A percentile compares a stretch with the other conserved stretches of the same genome.
Evolutionary conservation across 2,329 filamentous ascomycete genomes (phyloP).

Genomic region (Botryotinia globosa): DNA sequence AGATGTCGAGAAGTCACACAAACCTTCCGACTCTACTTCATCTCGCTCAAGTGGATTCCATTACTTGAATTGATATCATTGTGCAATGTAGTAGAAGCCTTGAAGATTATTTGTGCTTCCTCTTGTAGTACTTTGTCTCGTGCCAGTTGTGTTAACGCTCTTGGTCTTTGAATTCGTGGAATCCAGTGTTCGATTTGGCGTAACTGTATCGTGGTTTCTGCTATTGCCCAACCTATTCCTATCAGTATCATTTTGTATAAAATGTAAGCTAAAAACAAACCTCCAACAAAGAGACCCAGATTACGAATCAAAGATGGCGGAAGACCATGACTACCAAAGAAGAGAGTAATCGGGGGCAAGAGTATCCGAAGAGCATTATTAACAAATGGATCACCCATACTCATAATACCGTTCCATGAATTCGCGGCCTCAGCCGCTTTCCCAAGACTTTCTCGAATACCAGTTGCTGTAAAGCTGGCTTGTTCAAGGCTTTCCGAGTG

Average conservation of each 20-base stretch:
- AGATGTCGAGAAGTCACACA: neutral
- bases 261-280: constrained; percentile 18
- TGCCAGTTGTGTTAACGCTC: constrained; percentile 12
- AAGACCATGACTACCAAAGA: constrained; percentile 32
- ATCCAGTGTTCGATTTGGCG: constrained; percentile 11
- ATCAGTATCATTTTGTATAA: neutral
- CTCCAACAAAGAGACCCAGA: constrained; percentile 25
- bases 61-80: neutral
- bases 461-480: constrained; percentile 27
- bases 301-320: constrained; percentile 31
- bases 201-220: constrained; percentile 18
- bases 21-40: neutral
- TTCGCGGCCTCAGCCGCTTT: constrained; percentile 28
- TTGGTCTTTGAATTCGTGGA: constrained; percentile 16
- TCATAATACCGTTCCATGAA: constrained; percentile 25
- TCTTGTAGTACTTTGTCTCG: constrained; percentile 10
- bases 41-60: neutral
- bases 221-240: constrained; percentile 13
- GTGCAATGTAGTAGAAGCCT: neutral
- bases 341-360: constrained; percentile 24
- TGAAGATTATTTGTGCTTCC: neutral
- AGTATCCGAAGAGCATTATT: constrained; percentile 28
- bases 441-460: constrained; percentile 31
- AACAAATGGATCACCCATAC: constrained; percentile 20
- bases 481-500: constrained; percentile 32